These are phyloP conservation scores for Ceratobasidium papillatum DNA, from an alignment of 1,284 basidiomycete genomes.

Conservation along the genomic window DNA sequence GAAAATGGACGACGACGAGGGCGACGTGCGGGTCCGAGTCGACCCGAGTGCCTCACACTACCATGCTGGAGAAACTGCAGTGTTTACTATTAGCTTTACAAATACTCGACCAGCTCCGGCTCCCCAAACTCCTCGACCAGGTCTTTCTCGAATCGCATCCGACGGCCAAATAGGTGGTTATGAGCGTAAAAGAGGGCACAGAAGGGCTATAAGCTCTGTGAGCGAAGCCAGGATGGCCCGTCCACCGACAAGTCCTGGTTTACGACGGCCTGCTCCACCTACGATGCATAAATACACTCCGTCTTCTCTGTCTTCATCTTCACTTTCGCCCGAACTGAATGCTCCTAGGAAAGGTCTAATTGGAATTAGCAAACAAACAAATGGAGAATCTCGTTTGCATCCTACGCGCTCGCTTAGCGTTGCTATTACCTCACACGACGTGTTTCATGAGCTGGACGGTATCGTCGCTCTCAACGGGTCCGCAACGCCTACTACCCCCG, in stretches of 20 bases:
- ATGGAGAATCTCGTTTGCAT: constrained; percentile 6
- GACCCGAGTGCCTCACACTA: constrained; percentile 39
- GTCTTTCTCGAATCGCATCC: constrained; percentile 12
- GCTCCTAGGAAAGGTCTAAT: constrained; percentile 26
- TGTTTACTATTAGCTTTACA: constrained; percentile 36
- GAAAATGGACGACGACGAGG: constrained; percentile 30
- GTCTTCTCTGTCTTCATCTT: constrained; percentile 3
- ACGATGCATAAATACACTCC: constrained; percentile 16
- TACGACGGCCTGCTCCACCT: constrained; percentile 23
- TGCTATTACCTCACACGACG: constrained; percentile 18
- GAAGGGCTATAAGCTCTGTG: constrained; percentile 29
- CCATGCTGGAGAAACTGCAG: constrained; percentile 32
- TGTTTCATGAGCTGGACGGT: constrained; percentile 28
- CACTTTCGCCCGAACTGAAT: background rate
- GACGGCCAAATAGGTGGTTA: constrained; percentile 11
- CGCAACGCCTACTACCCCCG: constrained; percentile 15
- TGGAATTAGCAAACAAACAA: background rate
- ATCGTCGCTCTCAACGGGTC: constrained; percentile 15
- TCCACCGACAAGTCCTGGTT: constrained; percentile 33
- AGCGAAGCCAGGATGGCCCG: constrained; percentile 37
- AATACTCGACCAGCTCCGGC: constrained; percentile 11
- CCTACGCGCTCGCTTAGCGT: constrained; percentile 24
- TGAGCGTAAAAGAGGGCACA: constrained; percentile 25
- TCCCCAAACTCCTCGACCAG: constrained; percentile 2
- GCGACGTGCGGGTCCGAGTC: constrained; percentile 33